These are phyloP conservation scores for Thielaviopsis euricoi DNA, from an alignment of 2,329 filamentous ascomycete species.

Conservation along the genomic window DNA sequence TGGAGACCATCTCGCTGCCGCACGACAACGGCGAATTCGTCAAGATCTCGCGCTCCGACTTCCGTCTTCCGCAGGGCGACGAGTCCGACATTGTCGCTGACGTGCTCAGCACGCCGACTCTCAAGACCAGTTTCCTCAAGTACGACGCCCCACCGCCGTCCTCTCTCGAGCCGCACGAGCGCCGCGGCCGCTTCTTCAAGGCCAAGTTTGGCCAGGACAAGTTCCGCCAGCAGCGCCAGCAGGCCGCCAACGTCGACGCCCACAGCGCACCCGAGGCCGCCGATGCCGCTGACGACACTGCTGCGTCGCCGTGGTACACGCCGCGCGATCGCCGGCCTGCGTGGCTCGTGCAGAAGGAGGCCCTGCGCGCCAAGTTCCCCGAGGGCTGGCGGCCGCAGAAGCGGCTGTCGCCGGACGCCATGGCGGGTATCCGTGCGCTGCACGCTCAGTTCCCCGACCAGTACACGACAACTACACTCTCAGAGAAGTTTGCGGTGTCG, in stretches of 20 bases:
- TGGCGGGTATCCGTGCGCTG: conserved; percentile 76
- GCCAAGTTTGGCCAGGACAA: background rate
- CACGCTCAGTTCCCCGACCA: conserved; percentile 59
- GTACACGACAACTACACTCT: conserved; percentile 59
- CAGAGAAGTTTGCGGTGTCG: conserved; percentile 69
- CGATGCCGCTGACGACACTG: background rate
- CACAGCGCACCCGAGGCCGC: background rate
- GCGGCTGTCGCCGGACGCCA: conserved; percentile 75
- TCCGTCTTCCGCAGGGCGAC: background rate
- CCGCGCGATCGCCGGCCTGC: conserved; percentile 17
- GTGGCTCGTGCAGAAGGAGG: conserved; percentile 66
- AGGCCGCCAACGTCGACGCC: background rate
- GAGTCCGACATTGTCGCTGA: background rate
- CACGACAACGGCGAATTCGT: background rate
- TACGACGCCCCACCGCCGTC: no score
- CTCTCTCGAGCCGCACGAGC: no score
- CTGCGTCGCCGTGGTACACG: no score
- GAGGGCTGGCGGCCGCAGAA: conserved; percentile 72
- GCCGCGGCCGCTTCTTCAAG: background rate
- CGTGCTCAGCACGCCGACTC: conserved; percentile 1
- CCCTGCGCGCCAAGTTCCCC: conserved; percentile 61
- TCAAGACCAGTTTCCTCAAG: conserved; percentile 1
- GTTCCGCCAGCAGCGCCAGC: background rate
- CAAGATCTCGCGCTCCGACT: background rate
- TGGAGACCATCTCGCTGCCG: background rate